Conservation (phyloP, 129 eudicot species). For the Arctium minus region DNA sequence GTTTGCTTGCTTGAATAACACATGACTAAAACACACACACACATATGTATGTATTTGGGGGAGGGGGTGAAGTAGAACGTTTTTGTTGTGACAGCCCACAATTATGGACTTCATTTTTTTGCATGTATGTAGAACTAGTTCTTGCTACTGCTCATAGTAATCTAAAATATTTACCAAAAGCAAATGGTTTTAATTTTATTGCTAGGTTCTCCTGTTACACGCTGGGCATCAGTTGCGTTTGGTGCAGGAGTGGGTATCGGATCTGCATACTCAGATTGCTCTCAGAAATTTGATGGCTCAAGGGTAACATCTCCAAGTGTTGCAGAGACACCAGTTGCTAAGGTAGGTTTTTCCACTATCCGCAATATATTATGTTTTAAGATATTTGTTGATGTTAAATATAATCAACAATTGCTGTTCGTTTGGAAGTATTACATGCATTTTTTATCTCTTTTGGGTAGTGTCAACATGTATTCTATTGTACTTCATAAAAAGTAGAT, state of each 20-base stretch:
- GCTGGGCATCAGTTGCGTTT: conserved; percentile 93
- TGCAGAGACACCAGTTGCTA: conserved; percentile 21
- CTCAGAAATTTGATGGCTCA: conserved; percentile 50
- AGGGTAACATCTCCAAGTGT: conserved; percentile 29
- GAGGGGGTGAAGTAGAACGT: too few relatives aligned
- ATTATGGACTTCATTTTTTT: background rate
- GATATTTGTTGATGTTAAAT: background rate
- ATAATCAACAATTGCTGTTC: background rate
- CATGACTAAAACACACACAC: background rate
- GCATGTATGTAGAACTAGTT: background rate
- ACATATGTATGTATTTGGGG: background rate
- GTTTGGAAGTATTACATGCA: background rate
- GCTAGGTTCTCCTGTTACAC: conserved; percentile 80
- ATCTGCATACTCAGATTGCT: conserved; percentile 91
- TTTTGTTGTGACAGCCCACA: too few relatives aligned
- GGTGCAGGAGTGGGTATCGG: conserved; percentile 96
- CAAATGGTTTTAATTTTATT: conserved; percentile 3
- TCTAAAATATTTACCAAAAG: background rate
- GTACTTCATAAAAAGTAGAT: background rate
- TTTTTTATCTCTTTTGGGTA: background rate
- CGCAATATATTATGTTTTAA: background rate
- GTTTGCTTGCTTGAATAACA: background rate
- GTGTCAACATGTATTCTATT: background rate
- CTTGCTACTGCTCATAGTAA: background rate
- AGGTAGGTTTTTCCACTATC: conserved; percentile 32